Percentiles rank a stretch among this genome's conserved stretches.
These are phyloP conservation scores for Calamus simplicifolius DNA, from an alignment of 176 grass and related monocot species.

Conservation along the genomic window DNA sequence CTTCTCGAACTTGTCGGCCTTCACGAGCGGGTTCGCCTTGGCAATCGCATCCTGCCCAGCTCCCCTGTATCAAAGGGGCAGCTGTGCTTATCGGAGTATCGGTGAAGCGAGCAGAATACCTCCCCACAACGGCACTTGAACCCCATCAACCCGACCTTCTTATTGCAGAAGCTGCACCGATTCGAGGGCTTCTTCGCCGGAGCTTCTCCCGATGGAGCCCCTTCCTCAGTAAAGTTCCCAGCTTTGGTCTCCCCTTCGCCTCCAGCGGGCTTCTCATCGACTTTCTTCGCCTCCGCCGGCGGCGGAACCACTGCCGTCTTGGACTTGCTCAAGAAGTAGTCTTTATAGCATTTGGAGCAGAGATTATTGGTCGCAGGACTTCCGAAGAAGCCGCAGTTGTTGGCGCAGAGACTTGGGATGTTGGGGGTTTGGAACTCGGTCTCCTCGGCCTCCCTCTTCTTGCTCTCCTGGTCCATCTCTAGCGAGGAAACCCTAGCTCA, in stretches of 20 bases:
- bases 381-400: constrained; percentile 71
- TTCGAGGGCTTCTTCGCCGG: constrained; percentile 2
- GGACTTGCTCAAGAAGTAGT: constrained; percentile 24
- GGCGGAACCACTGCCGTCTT: constrained; percentile 11
- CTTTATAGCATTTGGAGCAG: constrained; percentile 57
- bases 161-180: constrained; percentile 23
- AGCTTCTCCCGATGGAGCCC: not conserved
- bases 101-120: constrained; percentile 57
- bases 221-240: not conserved
- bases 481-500: not conserved
- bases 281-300: constrained; percentile 4
- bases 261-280: not conserved
- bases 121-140: constrained; percentile 67
- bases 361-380: constrained; percentile 35
- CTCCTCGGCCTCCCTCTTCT: constrained; percentile 20
- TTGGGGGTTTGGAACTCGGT: not conserved
- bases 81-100: constrained; percentile 51
- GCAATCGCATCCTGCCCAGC: constrained; percentile 48
- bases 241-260: not conserved
- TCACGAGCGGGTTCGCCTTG: constrained; percentile 50
- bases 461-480: constrained; percentile 35
- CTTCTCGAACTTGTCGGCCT: constrained; percentile 51
- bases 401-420: constrained; percentile 38
- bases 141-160: constrained; percentile 54
- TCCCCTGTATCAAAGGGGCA: constrained; percentile 57